Percentiles rank a stretch among this genome's conserved stretches.
phyloP scores from a whole-genome alignment of 371 early-diverging fungal genomes.

The Actinomucor elegans region DNA sequence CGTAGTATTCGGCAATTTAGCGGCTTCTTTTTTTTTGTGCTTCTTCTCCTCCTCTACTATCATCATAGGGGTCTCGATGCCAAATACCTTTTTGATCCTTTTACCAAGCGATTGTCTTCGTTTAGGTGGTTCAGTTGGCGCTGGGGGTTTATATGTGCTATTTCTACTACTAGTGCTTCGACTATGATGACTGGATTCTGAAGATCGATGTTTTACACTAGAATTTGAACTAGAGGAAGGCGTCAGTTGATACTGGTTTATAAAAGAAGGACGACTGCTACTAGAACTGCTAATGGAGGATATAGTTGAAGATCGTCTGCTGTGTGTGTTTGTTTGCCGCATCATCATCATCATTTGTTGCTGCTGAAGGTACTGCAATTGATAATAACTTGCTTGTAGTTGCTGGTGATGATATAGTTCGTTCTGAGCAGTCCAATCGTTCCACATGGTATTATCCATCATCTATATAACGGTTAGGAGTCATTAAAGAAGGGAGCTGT shows the following conservation, averaged over 20 bases:
- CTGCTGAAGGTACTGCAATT: slow-evolving; percentile 27
- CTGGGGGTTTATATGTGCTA: too few relatives aligned
- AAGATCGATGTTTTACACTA: slow-evolving; percentile 2
- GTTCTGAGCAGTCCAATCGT: slow-evolving; percentile 13
- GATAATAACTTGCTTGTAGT: slow-evolving; percentile 23
- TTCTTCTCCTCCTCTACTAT: background rate
- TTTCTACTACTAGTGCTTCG: too few relatives aligned
- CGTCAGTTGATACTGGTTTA: slow-evolving; percentile 1
- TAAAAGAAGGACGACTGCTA: background rate
- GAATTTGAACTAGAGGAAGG: slow-evolving; percentile 18
- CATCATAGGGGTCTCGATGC: background rate
- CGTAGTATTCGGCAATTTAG: slow-evolving; percentile 5
- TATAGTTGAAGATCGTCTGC: slow-evolving; percentile 10
- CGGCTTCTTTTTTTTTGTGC: background rate
- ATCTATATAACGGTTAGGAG: background rate
- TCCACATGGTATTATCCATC: slow-evolving; percentile 4
- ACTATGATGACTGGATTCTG: background rate
- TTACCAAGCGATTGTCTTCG: slow-evolving; percentile 27
- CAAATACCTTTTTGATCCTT: slow-evolving; percentile 22
- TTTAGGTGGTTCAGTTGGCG: slow-evolving; percentile 7
- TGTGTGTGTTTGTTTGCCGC: slow-evolving; percentile 8
- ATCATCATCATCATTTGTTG: slow-evolving; percentile 26
- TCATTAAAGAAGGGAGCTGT: background rate
- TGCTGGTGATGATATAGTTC: slow-evolving; percentile 24
- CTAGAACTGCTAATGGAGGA: slow-evolving; percentile 6